These are phyloP conservation scores for Sugiyamaella japonica DNA, from an alignment of 1,139 yeast species.

Conservation along the genomic window DNA sequence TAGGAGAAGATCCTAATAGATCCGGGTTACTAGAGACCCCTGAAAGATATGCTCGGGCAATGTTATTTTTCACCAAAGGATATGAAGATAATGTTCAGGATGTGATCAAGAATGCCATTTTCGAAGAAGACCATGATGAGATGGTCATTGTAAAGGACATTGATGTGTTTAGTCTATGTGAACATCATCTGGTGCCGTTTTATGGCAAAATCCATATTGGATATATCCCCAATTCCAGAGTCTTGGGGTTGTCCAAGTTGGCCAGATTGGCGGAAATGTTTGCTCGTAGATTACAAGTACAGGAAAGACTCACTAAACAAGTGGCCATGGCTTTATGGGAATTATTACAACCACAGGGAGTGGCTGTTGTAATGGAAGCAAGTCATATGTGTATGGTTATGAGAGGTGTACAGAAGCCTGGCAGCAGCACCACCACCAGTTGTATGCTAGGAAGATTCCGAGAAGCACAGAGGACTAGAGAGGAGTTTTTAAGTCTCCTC, in stretches of 20 bases:
- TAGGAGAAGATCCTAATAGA: conserved; percentile 88
- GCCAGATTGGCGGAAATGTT: conserved; percentile 98
- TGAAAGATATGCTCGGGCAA: conserved; percentile 92
- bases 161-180: conserved; percentile 89
- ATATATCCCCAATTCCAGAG: conserved; percentile 91
- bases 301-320: conserved; percentile 93
- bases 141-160: conserved; percentile 98
- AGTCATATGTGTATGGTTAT: conserved; percentile 99
- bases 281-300: conserved; percentile 91
- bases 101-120: conserved; percentile 91
- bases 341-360: conserved; percentile 90
- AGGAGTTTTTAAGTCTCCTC: conserved; percentile 79
- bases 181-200: conserved; percentile 96
- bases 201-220: conserved; percentile 96
- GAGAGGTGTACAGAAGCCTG: conserved; percentile 95
- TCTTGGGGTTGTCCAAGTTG: conserved; percentile 88
- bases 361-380: conserved; percentile 97
- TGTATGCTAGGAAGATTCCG: conserved; percentile 97
- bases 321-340: conserved; percentile 95
- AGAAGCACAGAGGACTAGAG: conserved; percentile 90
- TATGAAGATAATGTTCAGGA: conserved; percentile 82
- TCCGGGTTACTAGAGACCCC: conserved; percentile 96
- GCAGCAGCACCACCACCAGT: conserved; percentile 90
- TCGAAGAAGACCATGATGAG: conserved; percentile 97
- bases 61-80: conserved; percentile 93